phyloP scores from a whole-genome alignment of 78 protist species.

The Speleostelium caveatum region DNA sequence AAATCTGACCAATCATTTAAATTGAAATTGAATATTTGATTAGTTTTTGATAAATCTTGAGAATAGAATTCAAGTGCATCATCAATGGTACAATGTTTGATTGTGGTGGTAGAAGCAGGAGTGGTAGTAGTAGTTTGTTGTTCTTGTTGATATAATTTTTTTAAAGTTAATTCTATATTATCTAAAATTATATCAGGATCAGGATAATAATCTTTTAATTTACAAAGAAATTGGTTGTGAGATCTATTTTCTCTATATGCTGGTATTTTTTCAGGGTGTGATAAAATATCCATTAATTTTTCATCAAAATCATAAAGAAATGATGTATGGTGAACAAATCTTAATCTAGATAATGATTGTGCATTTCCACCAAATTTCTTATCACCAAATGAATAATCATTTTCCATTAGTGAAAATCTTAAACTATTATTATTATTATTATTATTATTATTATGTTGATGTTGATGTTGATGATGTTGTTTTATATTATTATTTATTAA shows the following conservation, averaged over 20 bases:
- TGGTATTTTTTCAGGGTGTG: slow-evolving; percentile 66
- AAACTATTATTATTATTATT: too few species aligned
- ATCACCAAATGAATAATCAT: slow-evolving; percentile 58
- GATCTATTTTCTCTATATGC: slow-evolving; percentile 42
- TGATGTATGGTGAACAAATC: slow-evolving; percentile 60
- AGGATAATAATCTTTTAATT: slow-evolving; percentile 26
- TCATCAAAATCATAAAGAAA: slow-evolving; percentile 39
- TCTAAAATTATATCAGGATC: neutral
- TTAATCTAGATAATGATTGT: slow-evolving; percentile 26
- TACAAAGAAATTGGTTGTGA: slow-evolving; percentile 31
- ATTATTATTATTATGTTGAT: too few species aligned
- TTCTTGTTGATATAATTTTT: too few species aligned
- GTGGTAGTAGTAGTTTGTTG: too few species aligned
- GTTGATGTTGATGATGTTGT: neutral
- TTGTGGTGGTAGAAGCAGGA: too few species aligned
- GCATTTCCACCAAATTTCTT: slow-evolving; percentile 75
- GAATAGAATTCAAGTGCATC: too few species aligned
- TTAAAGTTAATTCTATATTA: neutral
- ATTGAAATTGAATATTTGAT: too few species aligned
- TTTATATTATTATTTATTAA: too few species aligned
- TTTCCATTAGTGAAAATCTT: slow-evolving; percentile 24
- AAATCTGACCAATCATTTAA: too few species aligned
- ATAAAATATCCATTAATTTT: slow-evolving; percentile 15
- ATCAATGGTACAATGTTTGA: too few species aligned
- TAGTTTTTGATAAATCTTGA: too few species aligned